phyloP scores from a whole-genome alignment of 768 basidiomycete species.

The Suillus subalutaceus region DNA sequence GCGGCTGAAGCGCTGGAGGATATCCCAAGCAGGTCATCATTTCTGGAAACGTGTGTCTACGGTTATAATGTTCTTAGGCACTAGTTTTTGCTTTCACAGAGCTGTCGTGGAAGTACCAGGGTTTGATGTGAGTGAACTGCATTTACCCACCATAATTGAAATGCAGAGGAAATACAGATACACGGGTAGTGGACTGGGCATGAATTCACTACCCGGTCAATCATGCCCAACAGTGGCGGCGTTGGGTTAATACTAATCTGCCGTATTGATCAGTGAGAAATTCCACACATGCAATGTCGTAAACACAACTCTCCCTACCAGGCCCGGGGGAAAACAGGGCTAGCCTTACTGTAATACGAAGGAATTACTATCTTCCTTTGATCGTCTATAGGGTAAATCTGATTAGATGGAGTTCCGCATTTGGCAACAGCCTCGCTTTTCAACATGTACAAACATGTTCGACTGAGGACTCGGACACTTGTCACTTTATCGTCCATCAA shows the following conservation, averaged over 20 bases:
- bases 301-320: not conserved
- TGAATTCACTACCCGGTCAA: not conserved
- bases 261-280: not conserved
- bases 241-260: not conserved
- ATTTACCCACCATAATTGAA: not conserved
- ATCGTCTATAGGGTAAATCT: not conserved
- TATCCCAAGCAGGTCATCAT: not conserved
- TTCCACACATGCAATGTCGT: not conserved
- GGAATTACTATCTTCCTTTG: not conserved
- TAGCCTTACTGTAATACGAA: not conserved
- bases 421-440: not conserved
- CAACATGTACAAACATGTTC: slow-evolving; percentile 3
- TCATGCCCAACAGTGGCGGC: not conserved
- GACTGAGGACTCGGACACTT: too few relatives aligned
- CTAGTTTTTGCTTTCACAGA: not conserved
- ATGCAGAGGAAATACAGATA: not conserved
- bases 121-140: not conserved
- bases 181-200: not conserved
- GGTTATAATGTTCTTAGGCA: not conserved
- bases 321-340: not conserved
- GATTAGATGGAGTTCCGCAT: not conserved
- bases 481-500: not conserved
- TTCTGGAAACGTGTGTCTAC: not conserved
- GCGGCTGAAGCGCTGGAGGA: not conserved
- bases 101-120: not conserved